Conservation (phyloP, 1,284 basidiomycete species). For the Ganoderma leucocontextum region DNA sequence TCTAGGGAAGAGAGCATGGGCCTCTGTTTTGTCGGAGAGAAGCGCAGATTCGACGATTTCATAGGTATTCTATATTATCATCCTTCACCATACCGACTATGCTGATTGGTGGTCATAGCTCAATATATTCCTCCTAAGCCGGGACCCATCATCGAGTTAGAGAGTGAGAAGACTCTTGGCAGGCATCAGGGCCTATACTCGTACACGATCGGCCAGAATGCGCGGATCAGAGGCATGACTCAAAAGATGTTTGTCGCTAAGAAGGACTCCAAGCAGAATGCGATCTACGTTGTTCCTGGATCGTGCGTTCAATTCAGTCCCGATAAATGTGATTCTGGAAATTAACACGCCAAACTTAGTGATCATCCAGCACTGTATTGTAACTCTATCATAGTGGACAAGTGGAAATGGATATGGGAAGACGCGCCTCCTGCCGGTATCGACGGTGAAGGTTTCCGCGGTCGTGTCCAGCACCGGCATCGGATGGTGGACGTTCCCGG, state of each 20-base stretch:
- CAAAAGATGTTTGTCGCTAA: slow-evolving; percentile 78
- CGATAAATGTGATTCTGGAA: slow-evolving; percentile 3
- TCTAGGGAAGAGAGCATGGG: slow-evolving; percentile 92
- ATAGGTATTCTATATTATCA: slow-evolving; percentile 59
- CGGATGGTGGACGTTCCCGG: slow-evolving; percentile 68
- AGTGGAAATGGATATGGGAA: slow-evolving; percentile 83
- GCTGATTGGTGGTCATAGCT: slow-evolving; percentile 52
- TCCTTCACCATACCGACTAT: neutral
- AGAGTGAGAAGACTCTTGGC: slow-evolving; percentile 63
- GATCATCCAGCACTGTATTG: slow-evolving; percentile 73
- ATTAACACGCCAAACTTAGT: slow-evolving; percentile 43
- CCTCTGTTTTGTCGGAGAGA: slow-evolving; percentile 94
- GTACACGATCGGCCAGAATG: slow-evolving; percentile 89
- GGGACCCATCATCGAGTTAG: slow-evolving; percentile 72
- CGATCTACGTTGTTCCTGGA: slow-evolving; percentile 80
- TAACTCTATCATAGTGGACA: slow-evolving; percentile 50
- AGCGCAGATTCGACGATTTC: slow-evolving; percentile 77
- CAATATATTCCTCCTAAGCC: slow-evolving; percentile 79
- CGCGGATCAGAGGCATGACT: slow-evolving; percentile 70
- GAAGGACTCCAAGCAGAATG: slow-evolving; percentile 72
- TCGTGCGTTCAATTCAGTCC: slow-evolving; percentile 54
- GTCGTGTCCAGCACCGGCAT: slow-evolving; percentile 77
- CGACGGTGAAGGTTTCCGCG: slow-evolving; percentile 54
- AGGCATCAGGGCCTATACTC: slow-evolving; percentile 84
- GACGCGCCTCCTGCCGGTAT: slow-evolving; percentile 60